These are phyloP conservation scores for Starmerella riodocensis DNA, from an alignment of 805 yeast species.

Conservation along the genomic window DNA sequence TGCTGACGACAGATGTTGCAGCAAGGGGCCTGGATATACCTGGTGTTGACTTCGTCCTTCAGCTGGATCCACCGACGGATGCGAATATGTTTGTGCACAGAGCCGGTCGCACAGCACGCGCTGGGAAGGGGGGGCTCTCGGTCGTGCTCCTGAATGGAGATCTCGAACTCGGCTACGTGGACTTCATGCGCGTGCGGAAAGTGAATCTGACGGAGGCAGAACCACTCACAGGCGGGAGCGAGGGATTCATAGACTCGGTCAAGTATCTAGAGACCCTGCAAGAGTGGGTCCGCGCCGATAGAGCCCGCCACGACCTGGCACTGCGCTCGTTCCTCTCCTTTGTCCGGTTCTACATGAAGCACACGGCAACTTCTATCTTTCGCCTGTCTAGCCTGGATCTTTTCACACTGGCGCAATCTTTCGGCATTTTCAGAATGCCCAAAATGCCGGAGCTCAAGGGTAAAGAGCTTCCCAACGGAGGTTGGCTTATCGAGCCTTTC, in stretches of 20 bases:
- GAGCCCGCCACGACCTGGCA: conserved; percentile 72
- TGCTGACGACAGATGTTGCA: conserved; percentile 95
- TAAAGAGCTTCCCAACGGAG: conserved; percentile 49
- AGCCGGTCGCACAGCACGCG: conserved; percentile 91
- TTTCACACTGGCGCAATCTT: conserved; percentile 55
- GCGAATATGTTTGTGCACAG: conserved; percentile 86
- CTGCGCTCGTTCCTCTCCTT: conserved; percentile 71
- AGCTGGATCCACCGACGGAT: conserved; percentile 87
- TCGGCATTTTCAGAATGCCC: conserved; percentile 74
- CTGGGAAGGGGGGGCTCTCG: conserved; percentile 71
- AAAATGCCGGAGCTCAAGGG: conserved; percentile 79
- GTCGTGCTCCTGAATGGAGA: conserved; percentile 59
- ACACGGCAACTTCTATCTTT: conserved; percentile 77
- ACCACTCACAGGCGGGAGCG: conserved; percentile 2
- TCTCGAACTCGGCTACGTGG: conserved; percentile 69
- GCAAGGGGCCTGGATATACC: conserved; percentile 95
- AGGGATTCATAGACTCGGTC: not conserved
- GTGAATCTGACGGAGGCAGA: conserved; percentile 34
- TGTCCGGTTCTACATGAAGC: conserved; percentile 73
- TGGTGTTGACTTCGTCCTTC: conserved; percentile 87
- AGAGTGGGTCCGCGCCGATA: conserved; percentile 54
- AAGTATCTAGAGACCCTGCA: conserved; percentile 25
- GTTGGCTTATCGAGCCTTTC: conserved; percentile 55
- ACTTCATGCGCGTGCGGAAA: conserved; percentile 62
- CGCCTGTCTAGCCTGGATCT: conserved; percentile 60